Evolutionary conservation across 495 filamentous ascomycete genomes (phyloP), one percentile per base, ranked within the genome.

Genomic region (Xylaria curta): DNA sequence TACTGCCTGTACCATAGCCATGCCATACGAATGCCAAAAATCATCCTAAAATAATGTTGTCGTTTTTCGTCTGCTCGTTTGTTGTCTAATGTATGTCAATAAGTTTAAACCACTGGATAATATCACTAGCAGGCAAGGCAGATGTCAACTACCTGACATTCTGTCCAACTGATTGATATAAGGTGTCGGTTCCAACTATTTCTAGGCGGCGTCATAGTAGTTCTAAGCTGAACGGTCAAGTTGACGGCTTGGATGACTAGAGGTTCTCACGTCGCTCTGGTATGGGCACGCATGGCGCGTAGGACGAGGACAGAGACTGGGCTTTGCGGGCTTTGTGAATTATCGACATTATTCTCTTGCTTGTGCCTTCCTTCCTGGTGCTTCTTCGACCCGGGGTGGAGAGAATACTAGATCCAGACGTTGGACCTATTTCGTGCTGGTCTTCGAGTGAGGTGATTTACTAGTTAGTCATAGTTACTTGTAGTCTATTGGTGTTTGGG

Each of bases 1-100:
- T 78, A 74, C 70, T 77, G 73, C 76, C 73, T 79, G 77, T 79
- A 79, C 74, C 76, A 79, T 79, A 79, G 73, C 76, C 74, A 79
- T 77, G 69, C 77, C 72, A 75, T 77, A 79, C 74, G 74, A 79
- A 79, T 76, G 77, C 74, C 75, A 70, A 78, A 75, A 75, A 78
- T 73, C 75, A 74, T 78, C 74, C 64, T 72, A 76, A 76, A 59
- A 59, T 61, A 74, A 59, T 47, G n/a, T 66, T 40, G 15, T 19
- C 40, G 66, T n/a, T 63, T n/a, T 12, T 21, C 44, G n/a, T 24
- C 49, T 19, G 24, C n/a, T 66, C 13, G 15, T 21, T 59, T 53
- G 58, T 59, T 53, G 58, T 60, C 24, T 1, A 2, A 56, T 56
- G 0, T 31, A 3, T 31, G 53, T 31, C 26, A 56, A 12, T 13